Conservation (phyloP, 306 rosid species). For the Cucurbita maxima region DNA sequence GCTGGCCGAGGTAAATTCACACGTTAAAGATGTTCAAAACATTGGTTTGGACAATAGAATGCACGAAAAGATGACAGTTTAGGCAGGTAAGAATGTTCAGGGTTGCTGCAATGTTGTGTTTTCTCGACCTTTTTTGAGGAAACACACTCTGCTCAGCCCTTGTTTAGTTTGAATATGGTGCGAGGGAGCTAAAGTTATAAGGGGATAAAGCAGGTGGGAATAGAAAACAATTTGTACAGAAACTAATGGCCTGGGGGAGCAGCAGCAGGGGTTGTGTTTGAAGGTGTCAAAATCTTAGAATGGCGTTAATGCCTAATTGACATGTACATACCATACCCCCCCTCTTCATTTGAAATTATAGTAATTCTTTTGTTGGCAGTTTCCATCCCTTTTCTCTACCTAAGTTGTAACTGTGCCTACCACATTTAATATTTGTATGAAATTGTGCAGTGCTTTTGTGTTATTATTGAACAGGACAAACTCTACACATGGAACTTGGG, state of each 20-base stretch:
- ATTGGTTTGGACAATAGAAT: neutral
- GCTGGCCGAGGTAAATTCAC: slow-evolving; percentile 12
- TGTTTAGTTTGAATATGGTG: neutral
- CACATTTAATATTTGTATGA: neutral
- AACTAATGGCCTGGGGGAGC: slow-evolving; percentile 15
- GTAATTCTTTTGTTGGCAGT: neutral
- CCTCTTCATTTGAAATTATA: slow-evolving; percentile 2
- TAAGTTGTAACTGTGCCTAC: neutral
- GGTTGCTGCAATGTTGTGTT: neutral
- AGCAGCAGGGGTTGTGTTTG: slow-evolving; percentile 16
- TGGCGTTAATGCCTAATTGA: slow-evolving; percentile 21
- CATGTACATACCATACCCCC: slow-evolving; percentile 16
- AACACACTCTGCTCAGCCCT: neutral
- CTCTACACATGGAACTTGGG: neutral
- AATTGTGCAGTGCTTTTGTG: neutral
- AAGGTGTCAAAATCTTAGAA: slow-evolving; percentile 6
- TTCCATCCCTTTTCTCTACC: neutral
- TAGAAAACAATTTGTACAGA: slow-evolving; percentile 19
- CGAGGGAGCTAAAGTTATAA: neutral
- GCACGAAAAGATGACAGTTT: neutral
- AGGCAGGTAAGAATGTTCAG: neutral
- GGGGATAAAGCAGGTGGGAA: slow-evolving; percentile 4
- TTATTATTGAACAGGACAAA: neutral
- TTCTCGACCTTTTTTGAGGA: neutral
- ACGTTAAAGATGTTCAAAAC: slow-evolving; percentile 12